phyloP scores from a whole-genome alignment of 257 asterid species.

The Striga asiatica region DNA sequence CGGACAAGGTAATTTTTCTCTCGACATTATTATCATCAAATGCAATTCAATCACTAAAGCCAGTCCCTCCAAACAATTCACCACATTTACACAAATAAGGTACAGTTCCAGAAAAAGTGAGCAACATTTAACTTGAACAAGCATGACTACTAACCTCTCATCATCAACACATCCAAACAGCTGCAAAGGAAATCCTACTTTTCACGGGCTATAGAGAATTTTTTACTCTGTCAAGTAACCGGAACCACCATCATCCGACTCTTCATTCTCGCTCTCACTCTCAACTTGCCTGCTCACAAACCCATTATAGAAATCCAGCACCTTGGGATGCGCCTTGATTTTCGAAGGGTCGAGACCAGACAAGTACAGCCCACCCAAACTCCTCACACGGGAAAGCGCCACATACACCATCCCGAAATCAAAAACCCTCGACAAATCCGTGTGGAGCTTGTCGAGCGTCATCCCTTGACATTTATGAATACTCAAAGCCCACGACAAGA shows the following conservation, averaged over 20 bases:
- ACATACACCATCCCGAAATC: constrained; percentile 80
- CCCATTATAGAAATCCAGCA: constrained; percentile 43
- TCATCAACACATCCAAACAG: no score
- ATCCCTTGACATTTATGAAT: constrained; percentile 84
- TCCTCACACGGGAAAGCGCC: constrained; percentile 74
- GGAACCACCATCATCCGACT: constrained; percentile 1
- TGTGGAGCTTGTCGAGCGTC: constrained; percentile 55
- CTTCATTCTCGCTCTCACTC: constrained; percentile 1
- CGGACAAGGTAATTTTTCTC: no score
- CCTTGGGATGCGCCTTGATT: constrained; percentile 67
- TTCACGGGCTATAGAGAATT: no score
- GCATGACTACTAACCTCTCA: no score
- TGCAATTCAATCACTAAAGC: no score
- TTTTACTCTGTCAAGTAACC: no score
- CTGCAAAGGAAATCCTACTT: no score
- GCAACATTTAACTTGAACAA: no score
- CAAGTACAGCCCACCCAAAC: constrained; percentile 47
- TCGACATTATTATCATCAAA: no score
- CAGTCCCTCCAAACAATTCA: no score
- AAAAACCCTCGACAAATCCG: constrained; percentile 48
- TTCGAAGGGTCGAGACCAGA: constrained; percentile 37
- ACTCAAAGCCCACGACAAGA: constrained; percentile 83
- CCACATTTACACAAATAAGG: no score
- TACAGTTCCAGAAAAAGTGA: no score
- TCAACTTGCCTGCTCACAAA: constrained; percentile 16